Percentiles rank a stretch among this genome's conserved stretches.
These are phyloP conservation scores for Hordeum pubiflorum DNA, from an alignment of 202 grass and related monocot species.

Conservation along the genomic window DNA sequence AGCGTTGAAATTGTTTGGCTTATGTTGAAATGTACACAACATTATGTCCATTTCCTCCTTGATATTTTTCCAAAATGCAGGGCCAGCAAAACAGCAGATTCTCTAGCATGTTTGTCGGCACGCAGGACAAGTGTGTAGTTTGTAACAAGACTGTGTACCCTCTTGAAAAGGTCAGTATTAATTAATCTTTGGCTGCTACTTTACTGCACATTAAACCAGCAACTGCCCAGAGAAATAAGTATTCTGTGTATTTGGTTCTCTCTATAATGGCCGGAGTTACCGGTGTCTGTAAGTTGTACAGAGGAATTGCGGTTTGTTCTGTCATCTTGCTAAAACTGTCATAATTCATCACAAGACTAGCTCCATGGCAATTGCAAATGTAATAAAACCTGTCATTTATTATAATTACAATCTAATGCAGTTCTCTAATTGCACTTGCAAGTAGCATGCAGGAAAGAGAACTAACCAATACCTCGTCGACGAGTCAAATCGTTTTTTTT, in stretches of 20 bases:
- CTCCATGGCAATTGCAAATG: background rate
- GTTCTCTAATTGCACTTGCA: background rate
- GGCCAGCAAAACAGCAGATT: conserved; percentile 54
- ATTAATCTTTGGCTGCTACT: conserved; percentile 3
- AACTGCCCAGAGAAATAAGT: background rate
- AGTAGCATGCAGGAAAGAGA: conserved; percentile 3
- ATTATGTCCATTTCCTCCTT: background rate
- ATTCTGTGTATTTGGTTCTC: background rate
- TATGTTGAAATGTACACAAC: background rate
- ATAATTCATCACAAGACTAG: conserved; percentile 2
- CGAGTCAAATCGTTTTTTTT: background rate
- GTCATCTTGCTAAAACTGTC: background rate
- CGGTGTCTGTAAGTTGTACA: background rate
- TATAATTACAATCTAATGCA: conserved; percentile 10
- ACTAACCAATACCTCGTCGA: background rate
- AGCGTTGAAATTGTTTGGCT: conserved; percentile 5
- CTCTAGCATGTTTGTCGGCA: conserved; percentile 74
- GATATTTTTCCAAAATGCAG: conserved; percentile 29
- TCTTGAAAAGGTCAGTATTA: conserved; percentile 67
- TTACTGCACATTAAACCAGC: background rate
- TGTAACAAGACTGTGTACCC: conserved; percentile 91
- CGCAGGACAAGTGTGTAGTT: conserved; percentile 75
- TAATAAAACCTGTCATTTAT: background rate
- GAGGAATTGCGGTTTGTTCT: background rate
- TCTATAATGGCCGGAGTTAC: background rate